Evolutionary conservation across 225 moss, liverwort and hornwort species (phyloP), one percentile per base, ranked within the genome.

Genomic region (Polytrichum formosum): DNA sequence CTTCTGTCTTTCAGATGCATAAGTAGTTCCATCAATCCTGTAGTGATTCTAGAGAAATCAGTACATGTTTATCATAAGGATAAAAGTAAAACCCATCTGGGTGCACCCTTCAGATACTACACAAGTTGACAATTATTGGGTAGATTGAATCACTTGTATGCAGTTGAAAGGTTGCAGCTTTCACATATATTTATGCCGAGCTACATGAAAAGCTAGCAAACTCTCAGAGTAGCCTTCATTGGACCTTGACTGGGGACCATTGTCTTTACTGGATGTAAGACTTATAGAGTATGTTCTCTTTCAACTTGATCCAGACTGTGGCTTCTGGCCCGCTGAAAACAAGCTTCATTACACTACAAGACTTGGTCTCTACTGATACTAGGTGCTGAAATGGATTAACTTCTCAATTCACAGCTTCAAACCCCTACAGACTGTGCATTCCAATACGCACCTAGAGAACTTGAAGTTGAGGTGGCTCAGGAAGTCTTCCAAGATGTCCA

Each of bases 401-500:
- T 9, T 37, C 37, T 37, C 46, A 46, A 2, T 13, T 46, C 46
- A 46, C 46, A 28, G 53, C 20, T 61, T 55, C 33, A 28, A 21
- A 46, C 59, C 23, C 21, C 21, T 58, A 23, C 9, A 58, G 58
- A 58, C 20, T 53, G n/a, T 27, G 28, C 35, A 61, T 26, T 26
- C 6, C 18, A 59, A 6, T 1, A 84, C 90, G 82, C 54, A 95
- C 95, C 95, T 87, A 73, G 81, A 83, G 65, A 78, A 91, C 56
- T 77, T 84, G 37, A 83, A 88, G 66, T 80, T 75, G 64, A 91
- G 71, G 69, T 82, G 66, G 56, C 29, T 73, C 80, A 95, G 27
- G 73, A 95, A 91, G 65, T 92, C 92, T 81, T 95, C 95, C 55
- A 95, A 70, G 70, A 95, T 91, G 68, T 95, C 91, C 59, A 95